Percentiles rank a stretch among this genome's conserved stretches.
Evolutionary conservation across 192 early-diverging fungal genomes (phyloP).

Genomic region (Coemansia erecta): DNA sequence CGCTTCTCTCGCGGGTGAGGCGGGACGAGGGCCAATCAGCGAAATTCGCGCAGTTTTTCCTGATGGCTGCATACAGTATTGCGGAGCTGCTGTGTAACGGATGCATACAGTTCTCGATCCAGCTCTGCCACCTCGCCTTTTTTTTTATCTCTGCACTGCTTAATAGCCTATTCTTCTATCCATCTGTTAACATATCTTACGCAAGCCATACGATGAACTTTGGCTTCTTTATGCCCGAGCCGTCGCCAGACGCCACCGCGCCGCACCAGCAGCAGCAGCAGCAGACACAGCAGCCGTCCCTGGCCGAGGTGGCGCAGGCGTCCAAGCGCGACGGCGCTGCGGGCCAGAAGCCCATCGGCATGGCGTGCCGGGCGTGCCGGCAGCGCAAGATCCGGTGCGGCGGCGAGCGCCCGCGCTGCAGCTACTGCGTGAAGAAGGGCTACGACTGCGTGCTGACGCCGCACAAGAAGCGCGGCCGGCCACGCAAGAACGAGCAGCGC

Average conservation of each 20-base stretch:
- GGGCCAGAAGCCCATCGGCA: slow-evolving; percentile 41
- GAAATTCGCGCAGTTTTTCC: slow-evolving; percentile 11
- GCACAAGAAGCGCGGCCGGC: slow-evolving; percentile 50
- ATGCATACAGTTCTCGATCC: no score
- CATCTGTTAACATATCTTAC: no score
- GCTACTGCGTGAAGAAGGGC: slow-evolving; percentile 48
- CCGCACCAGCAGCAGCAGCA: slow-evolving; percentile 1
- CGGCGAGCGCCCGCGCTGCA: slow-evolving; percentile 50
- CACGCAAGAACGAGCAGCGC: slow-evolving; percentile 31
- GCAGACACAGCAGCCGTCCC: neutral
- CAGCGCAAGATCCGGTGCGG: slow-evolving; percentile 53
- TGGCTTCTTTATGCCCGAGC: slow-evolving; percentile 9
- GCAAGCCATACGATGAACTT: no score
- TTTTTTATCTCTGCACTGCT: neutral
- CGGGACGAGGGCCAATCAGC: slow-evolving; percentile 5
- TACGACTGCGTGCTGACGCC: slow-evolving; percentile 50
- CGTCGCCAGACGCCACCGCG: neutral
- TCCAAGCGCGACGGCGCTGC: neutral
- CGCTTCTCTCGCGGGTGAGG: neutral
- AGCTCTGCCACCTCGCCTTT: no score
- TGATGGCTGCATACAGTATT: neutral
- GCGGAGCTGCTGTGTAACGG: no score
- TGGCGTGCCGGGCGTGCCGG: slow-evolving; percentile 51
- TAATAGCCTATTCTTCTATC: neutral
- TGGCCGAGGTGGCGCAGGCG: neutral